Percentiles rank a stretch among this genome's conserved stretches.
Conservation (phyloP, 1,284 basidiomycete genomes). For the Heliocybe sulcata region DNA sequence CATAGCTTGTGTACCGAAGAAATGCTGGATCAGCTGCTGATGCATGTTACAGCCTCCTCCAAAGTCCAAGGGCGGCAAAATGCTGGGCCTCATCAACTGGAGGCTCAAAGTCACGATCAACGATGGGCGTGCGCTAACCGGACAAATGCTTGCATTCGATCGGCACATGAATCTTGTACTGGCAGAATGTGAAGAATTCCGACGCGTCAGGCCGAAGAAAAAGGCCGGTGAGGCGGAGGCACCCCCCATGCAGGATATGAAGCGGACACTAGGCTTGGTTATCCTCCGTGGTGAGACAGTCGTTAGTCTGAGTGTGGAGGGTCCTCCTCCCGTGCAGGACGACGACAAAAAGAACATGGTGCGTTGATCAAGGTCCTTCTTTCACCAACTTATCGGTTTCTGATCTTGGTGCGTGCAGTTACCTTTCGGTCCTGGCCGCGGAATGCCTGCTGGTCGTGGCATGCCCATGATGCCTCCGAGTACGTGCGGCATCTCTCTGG, state of each 20-base stretch:
- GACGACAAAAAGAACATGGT: conserved; percentile 81
- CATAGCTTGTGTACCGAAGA: conserved; percentile 5
- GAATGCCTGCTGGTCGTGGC: conserved; percentile 93
- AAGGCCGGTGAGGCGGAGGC: conserved; percentile 69
- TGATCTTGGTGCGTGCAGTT: conserved; percentile 41
- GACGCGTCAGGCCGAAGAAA: conserved; percentile 83
- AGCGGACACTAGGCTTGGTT: conserved; percentile 91
- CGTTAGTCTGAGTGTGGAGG: conserved; percentile 92
- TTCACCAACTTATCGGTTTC: conserved; percentile 13
- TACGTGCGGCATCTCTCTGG: conserved; percentile 30
- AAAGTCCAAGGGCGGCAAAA: conserved; percentile 96
- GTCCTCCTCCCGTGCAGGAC: conserved; percentile 89
- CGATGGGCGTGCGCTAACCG: conserved; percentile 92
- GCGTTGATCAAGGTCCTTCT: conserved; percentile 9
- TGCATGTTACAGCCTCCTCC: conserved; percentile 62
- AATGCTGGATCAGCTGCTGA: background rate
- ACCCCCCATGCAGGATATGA: conserved; percentile 89
- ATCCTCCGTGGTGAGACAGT: conserved; percentile 96
- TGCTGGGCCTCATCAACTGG: conserved; percentile 98
- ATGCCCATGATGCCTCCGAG: conserved; percentile 95
- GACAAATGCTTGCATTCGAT: conserved; percentile 99
- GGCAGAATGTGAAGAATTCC: conserved; percentile 95
- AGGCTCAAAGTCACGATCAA: conserved; percentile 96
- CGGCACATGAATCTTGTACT: conserved; percentile 99
- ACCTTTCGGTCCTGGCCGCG: conserved; percentile 86